Evolutionary conservation across 129 eudicot species (phyloP), one percentile per base, ranked within the genome.

Genomic region (Kitagawia praeruptora): DNA sequence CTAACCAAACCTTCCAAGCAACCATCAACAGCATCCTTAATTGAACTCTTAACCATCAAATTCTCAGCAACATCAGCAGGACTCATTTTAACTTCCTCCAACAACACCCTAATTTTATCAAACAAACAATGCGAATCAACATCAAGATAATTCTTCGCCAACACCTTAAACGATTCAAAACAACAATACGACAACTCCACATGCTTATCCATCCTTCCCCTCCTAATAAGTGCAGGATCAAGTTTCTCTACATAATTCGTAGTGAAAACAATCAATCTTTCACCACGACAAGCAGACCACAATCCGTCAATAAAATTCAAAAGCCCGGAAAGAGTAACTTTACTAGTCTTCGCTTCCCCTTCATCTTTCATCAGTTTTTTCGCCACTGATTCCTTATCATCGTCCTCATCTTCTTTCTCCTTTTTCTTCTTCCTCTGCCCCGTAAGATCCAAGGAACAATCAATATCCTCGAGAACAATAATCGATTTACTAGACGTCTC

Each of bases 401-500:
- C 84, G 56, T 77, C 78, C 74, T 58, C 80, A 38, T 53, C 71
- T 31, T 53, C 71, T 42, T 51, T 51, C 45, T 58, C 48, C 70
- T 70, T 79, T 8, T 77, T 77, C 70, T 77, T 77, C 66, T 81
- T 81, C 70, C 87, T 39, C 47, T 84, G 81, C 12, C 85, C 81
- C 11, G 88, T 81, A 27, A 85, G 78, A 70, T 81, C 88, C 28
- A 78, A 48, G 0, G 88, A 85, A 56, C 88, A 85, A 64, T 86
- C 89, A 47, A 82, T 82, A 41, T 86, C 89, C 51, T 86, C 89
- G 12, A 86, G 83, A 19, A 86, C 77, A 66, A 83, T 78, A 8
- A 86, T 86, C 38, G 87, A 81, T 77, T 86, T 86, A n/a, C 89
- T 80, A 6, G 85, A 71, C 23, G 89, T 83, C 47, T 80, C 86